These are phyloP conservation scores for Globisporangium nunn DNA, from an alignment of 352 stramenopile genomes.

Conservation along the genomic window DNA sequence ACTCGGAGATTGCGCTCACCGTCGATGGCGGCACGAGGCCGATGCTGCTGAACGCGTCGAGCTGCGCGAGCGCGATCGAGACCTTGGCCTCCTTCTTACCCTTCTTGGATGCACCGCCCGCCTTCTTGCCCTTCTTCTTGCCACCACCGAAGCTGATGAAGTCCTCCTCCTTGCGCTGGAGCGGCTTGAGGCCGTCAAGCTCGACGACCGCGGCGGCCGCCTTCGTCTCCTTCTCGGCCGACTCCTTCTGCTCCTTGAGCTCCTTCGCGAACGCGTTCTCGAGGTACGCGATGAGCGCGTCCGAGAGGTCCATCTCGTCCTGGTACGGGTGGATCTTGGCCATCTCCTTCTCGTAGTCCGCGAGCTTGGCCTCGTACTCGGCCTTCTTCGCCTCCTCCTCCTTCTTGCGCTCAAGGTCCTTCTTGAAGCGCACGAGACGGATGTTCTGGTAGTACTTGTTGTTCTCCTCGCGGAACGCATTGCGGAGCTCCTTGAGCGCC, in stretches of 20 bases:
- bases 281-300: constrained; percentile 91
- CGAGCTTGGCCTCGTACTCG: constrained; percentile 92
- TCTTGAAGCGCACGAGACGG: constrained; percentile 77
- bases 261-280: constrained; percentile 89
- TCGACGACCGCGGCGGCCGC: constrained; percentile 50
- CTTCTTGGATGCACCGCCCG: constrained; percentile 45
- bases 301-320: constrained; percentile 94
- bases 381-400: constrained; percentile 71
- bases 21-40: constrained; percentile 86
- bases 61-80: constrained; percentile 63
- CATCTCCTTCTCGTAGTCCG: constrained; percentile 95
- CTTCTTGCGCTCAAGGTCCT: constrained; percentile 77
- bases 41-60: constrained; percentile 90
- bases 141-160: constrained; percentile 69
- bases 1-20: constrained; percentile 73
- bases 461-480: constrained; percentile 89
- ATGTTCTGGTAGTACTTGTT: constrained; percentile 94
- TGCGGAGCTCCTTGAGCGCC: constrained; percentile 81
- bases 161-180: constrained; percentile 82
- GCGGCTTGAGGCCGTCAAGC: constrained; percentile 90
- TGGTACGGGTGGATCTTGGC: constrained; percentile 95
- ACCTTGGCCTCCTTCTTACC: constrained; percentile 76
- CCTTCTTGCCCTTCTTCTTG: constrained; percentile 67
- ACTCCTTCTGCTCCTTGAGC: constrained; percentile 37
- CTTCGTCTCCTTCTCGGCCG: constrained; percentile 31